Percentiles rank a stretch among this genome's conserved stretches.
These are phyloP conservation scores for Lactarius akahatsu DNA, from an alignment of 768 basidiomycete species.

Conservation along the genomic window DNA sequence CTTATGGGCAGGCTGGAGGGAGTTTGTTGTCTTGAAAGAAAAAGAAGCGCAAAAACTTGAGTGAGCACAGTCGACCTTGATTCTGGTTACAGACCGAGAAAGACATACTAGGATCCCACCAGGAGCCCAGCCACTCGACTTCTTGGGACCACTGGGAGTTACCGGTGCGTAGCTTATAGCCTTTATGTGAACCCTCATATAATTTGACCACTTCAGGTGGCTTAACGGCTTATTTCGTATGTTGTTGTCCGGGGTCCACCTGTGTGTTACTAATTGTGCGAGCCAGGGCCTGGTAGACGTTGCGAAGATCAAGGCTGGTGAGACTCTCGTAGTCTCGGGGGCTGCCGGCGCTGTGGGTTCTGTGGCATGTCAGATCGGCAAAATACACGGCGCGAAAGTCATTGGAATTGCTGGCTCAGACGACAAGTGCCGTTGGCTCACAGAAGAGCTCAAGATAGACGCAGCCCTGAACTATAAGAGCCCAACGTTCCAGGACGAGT, in stretches of 20 bases:
- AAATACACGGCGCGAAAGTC: constrained; percentile 74
- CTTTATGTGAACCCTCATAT: background rate
- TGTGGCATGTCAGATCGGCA: constrained; percentile 80
- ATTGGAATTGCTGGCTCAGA: constrained; percentile 82
- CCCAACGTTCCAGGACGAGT: constrained; percentile 63
- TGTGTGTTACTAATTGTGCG: too few relatives aligned
- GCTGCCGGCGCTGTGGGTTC: constrained; percentile 92
- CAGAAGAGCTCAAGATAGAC: constrained; percentile 79
- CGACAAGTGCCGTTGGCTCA: constrained; percentile 85
- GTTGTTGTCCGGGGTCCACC: too few relatives aligned
- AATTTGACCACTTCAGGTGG: too few relatives aligned
- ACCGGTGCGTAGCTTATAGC: constrained; percentile 49
- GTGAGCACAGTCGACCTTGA: constrained; percentile 42
- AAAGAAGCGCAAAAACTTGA: constrained; percentile 49
- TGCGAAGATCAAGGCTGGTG: constrained; percentile 77
- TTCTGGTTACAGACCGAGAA: constrained; percentile 1
- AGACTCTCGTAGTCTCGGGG: constrained; percentile 83
- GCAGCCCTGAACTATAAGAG: constrained; percentile 88
- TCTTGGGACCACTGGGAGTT: constrained; percentile 71
- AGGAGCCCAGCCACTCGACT: constrained; percentile 70
- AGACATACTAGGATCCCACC: constrained; percentile 46
- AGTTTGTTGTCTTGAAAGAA: constrained; percentile 65
- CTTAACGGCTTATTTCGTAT: too few relatives aligned
- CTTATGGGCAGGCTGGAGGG: constrained; percentile 63
- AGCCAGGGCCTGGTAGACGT: too few relatives aligned